Evolutionary conservation across 176 grass and related monocot species (phyloP).

Genomic region (Neostapfia colusana): DNA sequence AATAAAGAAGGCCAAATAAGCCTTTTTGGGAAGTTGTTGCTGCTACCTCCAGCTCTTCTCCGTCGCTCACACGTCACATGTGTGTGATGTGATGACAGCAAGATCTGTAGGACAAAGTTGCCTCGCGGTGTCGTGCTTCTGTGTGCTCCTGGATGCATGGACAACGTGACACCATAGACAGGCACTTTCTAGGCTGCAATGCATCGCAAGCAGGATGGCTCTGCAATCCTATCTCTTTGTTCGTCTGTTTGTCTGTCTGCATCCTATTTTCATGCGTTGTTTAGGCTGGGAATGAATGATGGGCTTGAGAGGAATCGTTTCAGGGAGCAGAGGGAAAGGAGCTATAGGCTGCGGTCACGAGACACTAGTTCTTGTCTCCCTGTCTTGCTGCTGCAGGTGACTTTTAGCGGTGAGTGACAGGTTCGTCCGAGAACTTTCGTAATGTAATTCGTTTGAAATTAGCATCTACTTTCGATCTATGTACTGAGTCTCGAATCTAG

Average conservation of each 20-base stretch:
- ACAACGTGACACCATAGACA: slow-evolving; percentile 6
- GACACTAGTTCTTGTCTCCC: slow-evolving; percentile 43
- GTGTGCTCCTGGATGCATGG: slow-evolving; percentile 33
- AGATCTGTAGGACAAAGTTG: slow-evolving; percentile 11
- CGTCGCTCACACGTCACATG: slow-evolving; percentile 3
- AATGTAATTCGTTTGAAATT: too few relatives aligned
- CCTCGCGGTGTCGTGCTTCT: slow-evolving; percentile 24
- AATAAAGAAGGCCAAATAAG: background rate
- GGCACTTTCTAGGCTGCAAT: slow-evolving; percentile 33
- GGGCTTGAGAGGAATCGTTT: slow-evolving; percentile 36
- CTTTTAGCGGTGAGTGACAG: background rate
- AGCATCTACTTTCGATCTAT: too few relatives aligned
- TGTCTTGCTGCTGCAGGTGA: slow-evolving; percentile 27
- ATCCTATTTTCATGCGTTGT: slow-evolving; percentile 5
- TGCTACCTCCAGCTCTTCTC: slow-evolving; percentile 25
- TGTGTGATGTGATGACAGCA: background rate
- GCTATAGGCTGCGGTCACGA: slow-evolving; percentile 25
- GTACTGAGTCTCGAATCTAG: too few relatives aligned
- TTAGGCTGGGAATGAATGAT: slow-evolving; percentile 43
- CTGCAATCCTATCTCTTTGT: background rate
- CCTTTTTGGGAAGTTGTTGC: slow-evolving; percentile 4
- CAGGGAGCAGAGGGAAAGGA: slow-evolving; percentile 28
- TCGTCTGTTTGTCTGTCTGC: background rate
- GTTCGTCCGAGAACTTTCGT: too few relatives aligned
- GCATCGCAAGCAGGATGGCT: slow-evolving; percentile 31